A percentile compares a stretch with the other conserved stretches of the same genome.
Conservation (phyloP, 2,329 filamentous ascomycete species). For the Colletotrichum sp. region DNA sequence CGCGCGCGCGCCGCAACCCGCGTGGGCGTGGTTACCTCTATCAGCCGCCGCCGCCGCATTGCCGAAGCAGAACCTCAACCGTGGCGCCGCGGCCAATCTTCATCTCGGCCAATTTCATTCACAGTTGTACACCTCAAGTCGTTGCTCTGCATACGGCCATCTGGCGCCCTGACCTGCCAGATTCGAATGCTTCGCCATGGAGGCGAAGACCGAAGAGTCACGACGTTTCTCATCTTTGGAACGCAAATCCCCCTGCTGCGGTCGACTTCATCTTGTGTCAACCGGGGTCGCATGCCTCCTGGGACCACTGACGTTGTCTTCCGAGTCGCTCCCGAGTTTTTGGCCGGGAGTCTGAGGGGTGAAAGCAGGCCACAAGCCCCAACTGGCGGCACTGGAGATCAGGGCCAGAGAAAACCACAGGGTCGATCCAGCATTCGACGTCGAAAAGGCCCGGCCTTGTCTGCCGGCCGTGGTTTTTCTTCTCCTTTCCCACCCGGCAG, state of each 20-base stretch:
- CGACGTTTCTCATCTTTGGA: not conserved
- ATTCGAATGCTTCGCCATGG: not conserved
- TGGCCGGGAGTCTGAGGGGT: not conserved
- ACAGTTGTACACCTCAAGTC: not conserved
- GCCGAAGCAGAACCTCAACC: constrained; percentile 17
- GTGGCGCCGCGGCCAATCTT: constrained; percentile 2
- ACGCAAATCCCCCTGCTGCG: constrained; percentile 16
- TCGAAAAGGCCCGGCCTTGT: not conserved
- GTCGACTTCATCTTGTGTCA: constrained; percentile 1
- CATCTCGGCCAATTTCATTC: constrained; percentile 16
- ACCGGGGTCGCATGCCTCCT: constrained; percentile 10
- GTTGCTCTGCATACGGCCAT: not conserved
- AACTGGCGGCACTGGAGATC: not conserved
- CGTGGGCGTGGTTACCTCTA: not conserved
- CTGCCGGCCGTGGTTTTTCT: not conserved
- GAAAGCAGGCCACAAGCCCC: not conserved
- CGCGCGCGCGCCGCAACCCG: constrained; percentile 6
- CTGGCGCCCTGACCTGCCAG: constrained; percentile 1
- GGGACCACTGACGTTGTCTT: not conserved
- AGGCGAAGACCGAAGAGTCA: constrained; percentile 12
- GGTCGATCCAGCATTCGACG: not conserved
- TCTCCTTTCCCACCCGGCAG: not conserved
- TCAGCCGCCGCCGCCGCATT: constrained; percentile 12
- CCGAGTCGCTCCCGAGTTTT: constrained; percentile 13
- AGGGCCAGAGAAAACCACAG: not conserved